Evolutionary conservation across 345 rosid species (phyloP), one percentile per base, ranked within the genome.

Genomic region (Brassica carinata): DNA sequence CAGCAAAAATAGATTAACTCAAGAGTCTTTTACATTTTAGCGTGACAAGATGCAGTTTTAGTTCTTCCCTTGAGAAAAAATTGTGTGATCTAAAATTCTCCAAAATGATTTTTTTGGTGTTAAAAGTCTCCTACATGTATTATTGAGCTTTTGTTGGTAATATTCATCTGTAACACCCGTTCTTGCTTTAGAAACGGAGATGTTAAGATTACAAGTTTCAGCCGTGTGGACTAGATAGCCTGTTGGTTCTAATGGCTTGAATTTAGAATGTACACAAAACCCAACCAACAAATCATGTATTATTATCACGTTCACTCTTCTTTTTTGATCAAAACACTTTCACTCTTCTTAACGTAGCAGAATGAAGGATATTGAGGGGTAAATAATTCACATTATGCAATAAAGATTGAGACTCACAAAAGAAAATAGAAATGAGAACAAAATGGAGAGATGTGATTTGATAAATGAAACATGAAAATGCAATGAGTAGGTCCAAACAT

Each of bases 401-500:
- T 48, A 51, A 51, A 51, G 58, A 51, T 51, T 5, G 8, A 43
- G 51, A 51, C 58, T 51, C 58, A 51, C 18, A 14, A n/a, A n/a
- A 55, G 18, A 51, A 55, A 55, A 2, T 18, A 55, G 61, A 55
- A 17, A 55, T 17, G 23, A 7, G 23, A 53, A 53, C 58, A 55
- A 55, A 17, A 55, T 17, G 13, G 61, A 17, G 23, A 5, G n/a
- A 55, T 53, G 59, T 53, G 59, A 53, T n/a, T 53, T 53, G 58
- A n/a, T 51, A 53, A 53, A 53, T 53, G 19, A 55, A 17, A 17
- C 26, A 55, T 55, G 18, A 51, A 55, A 55, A 55, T 55, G 61
- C 23, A 55, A 55, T 55, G 23, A 57, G 27, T 81, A 76, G 74
- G 80, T 76, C 84, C 80, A 71, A 81, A 81, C 80, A 81, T 81